Conservation (phyloP, 2,329 filamentous ascomycete genomes). For the Grosmannia serpens region DNA sequence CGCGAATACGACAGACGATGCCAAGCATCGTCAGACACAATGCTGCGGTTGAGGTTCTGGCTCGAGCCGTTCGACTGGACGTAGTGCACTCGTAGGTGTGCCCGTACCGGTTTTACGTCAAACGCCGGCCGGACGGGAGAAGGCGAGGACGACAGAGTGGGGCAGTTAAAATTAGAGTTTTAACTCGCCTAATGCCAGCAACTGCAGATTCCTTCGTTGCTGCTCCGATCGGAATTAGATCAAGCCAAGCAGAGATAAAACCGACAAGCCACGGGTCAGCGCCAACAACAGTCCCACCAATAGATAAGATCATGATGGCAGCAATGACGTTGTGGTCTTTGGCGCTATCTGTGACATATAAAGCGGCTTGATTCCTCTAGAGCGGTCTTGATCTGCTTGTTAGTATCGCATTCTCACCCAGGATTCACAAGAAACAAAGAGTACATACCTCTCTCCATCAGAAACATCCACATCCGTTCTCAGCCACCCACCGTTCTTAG, state of each 20-base stretch:
- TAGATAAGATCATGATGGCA: not conserved
- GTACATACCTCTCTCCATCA: no score
- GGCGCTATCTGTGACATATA: not conserved
- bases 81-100: not conserved
- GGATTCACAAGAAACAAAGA: no score
- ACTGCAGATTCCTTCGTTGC: no score
- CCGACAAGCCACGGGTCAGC: not conserved
- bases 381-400: no score
- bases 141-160: not conserved
- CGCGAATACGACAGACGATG: conserved; percentile 39
- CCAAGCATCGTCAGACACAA: conserved; percentile 31
- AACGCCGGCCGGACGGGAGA: no score
- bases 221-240: not conserved
- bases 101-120: not conserved
- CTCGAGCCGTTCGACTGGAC: conserved; percentile 17
- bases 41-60: conserved; percentile 30
- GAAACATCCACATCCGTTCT: not conserved
- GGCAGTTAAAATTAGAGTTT: no score
- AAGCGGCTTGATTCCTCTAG: not conserved
- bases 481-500: no score
- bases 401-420: no score
- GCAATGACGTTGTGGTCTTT: not conserved
- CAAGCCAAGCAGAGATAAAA: not conserved
- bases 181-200: no score
- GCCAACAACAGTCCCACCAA: not conserved